Evolutionary conservation across 2,329 filamentous ascomycete species (phyloP), one percentile per base, ranked within the genome.

Genomic region (Botryosphaeria agaves): DNA sequence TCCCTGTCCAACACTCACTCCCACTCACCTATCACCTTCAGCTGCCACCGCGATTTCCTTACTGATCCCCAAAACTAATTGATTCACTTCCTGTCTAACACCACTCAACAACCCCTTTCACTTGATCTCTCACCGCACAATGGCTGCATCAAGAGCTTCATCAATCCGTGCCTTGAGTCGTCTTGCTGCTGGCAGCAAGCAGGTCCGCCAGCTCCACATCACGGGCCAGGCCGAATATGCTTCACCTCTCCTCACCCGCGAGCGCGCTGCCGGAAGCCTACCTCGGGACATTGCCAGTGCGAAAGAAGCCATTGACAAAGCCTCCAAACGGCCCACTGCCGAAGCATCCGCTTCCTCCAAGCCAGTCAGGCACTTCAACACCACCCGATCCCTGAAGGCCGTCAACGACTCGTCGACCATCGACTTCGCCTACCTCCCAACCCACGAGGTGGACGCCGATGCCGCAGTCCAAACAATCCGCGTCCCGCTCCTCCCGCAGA

Each of bases 371-470:
- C 59, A 65, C 44, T 73, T 76, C 61, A 75, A 75, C 54, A 72
- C 69, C 36, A 69, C 62, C 37, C 65, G 66, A 36, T 50, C 59
- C 36, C 52, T 62, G 31, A 72, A 72, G 46, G 52, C 65, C 17
- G 57, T 66, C 37, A 60, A 64, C 32, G 70, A 75, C 52, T 55
- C 51, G 35, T 72, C 67, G 24, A 70, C 69, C 25, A 67, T 76
- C 35, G 71, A 76, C 55, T 73, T 75, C 43, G 62, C 63, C 41
- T 73, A 64, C 53, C 56, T 75, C 40, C 71, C 71, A 20, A 56
- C 57, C 32, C 55, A 62, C 39, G 53, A 61, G 30, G 49, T 60
- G 18, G 56, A 63, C 29, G 40, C 46, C 9, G 34, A 49, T 9
- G 38, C 47, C 27, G 44, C 47, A 17, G 41, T 41, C 4, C 45